Evolutionary conservation across 805 yeast genomes (phyloP), one percentile per base, ranked within the genome.

Genomic region (Nakazawaea ishiwadae): DNA sequence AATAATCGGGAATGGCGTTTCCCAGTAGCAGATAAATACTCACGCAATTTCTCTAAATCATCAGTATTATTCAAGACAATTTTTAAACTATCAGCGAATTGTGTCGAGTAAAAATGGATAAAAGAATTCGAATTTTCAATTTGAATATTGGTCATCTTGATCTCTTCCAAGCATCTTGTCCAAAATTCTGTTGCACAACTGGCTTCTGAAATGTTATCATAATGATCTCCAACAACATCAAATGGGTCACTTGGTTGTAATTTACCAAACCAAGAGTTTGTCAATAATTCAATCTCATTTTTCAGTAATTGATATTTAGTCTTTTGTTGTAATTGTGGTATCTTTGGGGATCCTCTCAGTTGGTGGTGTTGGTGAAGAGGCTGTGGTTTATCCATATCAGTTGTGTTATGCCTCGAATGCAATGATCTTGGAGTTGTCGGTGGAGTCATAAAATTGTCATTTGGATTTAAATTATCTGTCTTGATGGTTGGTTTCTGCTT

Each of bases 151-250:
- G 37, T 23, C 44, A 42, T 30, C 32, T 19, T n/a, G 6, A 42
- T 10, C 31, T 42, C 44, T 7, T 32, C 41, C 5, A 26, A 24
- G 20, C 40, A 36, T 10, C 35, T 14, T 6, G 9, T n/a, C 44
- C 44, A 42, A 20, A 42, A 42, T 6, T 27, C 30, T n/a, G n/a
- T 15, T 8, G 38, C 26, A n/a, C 7, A 7, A 17, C 16, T 19
- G 12, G 44, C 44, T 14, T 42, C 44, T 9, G 18, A 17, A 6
- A 42, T 28, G 27, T 37, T 37, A 5, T 18, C 19, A 26, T 37
- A 37, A 11, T n/a, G 17, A 5, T 32, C 35, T 11, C 44, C 41
- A 10, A 37, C 26, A 3, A 33, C 15, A 37, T 42, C 44, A 24
- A 42, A 37, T 6, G 34, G 34, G 14, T 42, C 40, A 8, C 24